phyloP scores from a whole-genome alignment of 2,329 filamentous ascomycete species.

The Didymella exigua region DNA sequence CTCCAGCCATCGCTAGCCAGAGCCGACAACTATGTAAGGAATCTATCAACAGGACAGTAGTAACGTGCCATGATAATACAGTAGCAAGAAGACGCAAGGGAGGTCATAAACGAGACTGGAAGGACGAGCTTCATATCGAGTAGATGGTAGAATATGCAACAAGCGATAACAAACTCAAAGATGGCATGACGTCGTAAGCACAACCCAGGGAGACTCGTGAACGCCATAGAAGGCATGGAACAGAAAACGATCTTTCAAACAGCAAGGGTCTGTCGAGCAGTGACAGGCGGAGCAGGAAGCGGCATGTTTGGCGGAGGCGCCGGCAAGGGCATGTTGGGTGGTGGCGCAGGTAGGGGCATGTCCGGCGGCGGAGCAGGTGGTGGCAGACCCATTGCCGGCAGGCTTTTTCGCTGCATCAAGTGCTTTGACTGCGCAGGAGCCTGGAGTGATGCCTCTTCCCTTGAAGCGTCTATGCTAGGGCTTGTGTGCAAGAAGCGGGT shows the following conservation, averaged over 20 bases:
- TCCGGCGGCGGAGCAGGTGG: conserved; percentile 55
- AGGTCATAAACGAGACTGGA: neutral
- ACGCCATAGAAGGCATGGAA: neutral
- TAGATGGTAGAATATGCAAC: neutral
- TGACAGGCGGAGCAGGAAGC: conserved; percentile 21
- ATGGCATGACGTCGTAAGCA: conserved; percentile 11
- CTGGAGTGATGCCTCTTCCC: conserved; percentile 28
- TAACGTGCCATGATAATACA: conserved; percentile 1
- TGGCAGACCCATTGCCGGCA: conserved; percentile 50
- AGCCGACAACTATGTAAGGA: neutral
- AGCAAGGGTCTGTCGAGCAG: conserved; percentile 1
- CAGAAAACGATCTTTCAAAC: neutral
- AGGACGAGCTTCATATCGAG: conserved; percentile 8
- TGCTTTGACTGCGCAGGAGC: conserved; percentile 21
- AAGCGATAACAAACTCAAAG: neutral
- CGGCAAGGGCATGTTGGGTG: conserved; percentile 25
- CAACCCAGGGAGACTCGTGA: neutral
- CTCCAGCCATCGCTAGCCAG: neutral
- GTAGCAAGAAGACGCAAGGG: neutral
- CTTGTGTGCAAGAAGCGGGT: conserved; percentile 23
- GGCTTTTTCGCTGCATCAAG: conserved; percentile 39
- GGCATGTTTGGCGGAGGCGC: conserved; percentile 23
- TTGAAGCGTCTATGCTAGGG: conserved; percentile 34
- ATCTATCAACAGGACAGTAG: neutral
- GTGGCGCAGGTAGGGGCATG: conserved; percentile 52